A percentile compares a stretch with the other conserved stretches of the same genome.
phyloP scores from a whole-genome alignment of 2,329 filamentous ascomycete genomes.

The Bipolaris zeicola region DNA sequence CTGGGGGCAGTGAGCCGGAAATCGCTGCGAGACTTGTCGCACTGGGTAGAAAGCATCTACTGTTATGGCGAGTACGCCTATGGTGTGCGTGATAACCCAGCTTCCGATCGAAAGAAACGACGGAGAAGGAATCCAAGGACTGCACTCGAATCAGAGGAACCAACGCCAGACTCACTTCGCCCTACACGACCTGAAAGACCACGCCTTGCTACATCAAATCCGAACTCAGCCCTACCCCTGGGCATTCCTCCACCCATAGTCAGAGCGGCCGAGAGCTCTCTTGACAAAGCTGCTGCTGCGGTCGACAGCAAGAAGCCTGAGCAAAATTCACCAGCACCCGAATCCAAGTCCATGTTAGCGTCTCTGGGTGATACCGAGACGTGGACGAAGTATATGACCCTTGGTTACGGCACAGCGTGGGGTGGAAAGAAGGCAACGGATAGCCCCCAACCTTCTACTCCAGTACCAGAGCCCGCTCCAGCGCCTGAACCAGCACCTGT shows the following conservation, averaged over 20 bases:
- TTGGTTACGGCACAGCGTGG: slow-evolving; percentile 54
- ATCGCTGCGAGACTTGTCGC: slow-evolving; percentile 73
- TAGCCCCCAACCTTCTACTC: neutral
- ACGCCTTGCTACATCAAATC: slow-evolving; percentile 9
- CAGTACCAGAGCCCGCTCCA: neutral
- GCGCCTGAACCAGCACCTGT: neutral
- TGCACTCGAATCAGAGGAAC: slow-evolving; percentile 6
- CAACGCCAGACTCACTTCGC: slow-evolving; percentile 5
- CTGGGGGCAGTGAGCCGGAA: slow-evolving; percentile 72
- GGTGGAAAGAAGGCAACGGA: slow-evolving; percentile 32
- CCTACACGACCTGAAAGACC: slow-evolving; percentile 7
- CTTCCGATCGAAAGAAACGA: slow-evolving; percentile 63
- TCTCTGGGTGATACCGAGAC: slow-evolving; percentile 54
- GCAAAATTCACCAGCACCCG: slow-evolving; percentile 21
- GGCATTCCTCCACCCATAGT: slow-evolving; percentile 57
- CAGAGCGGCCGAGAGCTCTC: slow-evolving; percentile 50
- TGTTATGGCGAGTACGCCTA: slow-evolving; percentile 83
- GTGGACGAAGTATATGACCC: slow-evolving; percentile 58
- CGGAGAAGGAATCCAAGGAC: slow-evolving; percentile 46
- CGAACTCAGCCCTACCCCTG: slow-evolving; percentile 28
- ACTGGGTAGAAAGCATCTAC: slow-evolving; percentile 90
- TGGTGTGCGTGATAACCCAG: slow-evolving; percentile 79
- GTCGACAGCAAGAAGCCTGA: slow-evolving; percentile 31
- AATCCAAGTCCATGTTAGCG: slow-evolving; percentile 36
- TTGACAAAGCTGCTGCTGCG: slow-evolving; percentile 51